Evolutionary conservation across 805 yeast genomes (phyloP).

Genomic region (Zygoascus flipseniorum): DNA sequence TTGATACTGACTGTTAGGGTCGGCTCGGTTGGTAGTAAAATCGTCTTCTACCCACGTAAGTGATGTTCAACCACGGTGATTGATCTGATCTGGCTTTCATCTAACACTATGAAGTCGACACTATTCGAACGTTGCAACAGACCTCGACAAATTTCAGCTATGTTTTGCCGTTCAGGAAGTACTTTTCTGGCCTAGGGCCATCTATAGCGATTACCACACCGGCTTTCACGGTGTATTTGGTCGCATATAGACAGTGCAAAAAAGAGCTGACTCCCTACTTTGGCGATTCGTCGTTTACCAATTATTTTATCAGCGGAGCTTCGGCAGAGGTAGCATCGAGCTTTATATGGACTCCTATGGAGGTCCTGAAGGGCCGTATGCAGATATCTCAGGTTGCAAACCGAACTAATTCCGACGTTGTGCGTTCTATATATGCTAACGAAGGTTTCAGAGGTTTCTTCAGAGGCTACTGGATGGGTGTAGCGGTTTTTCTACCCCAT

Average conservation of each 20-base stretch:
- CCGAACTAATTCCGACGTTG: conserved; percentile 12
- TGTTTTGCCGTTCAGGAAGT: conserved; percentile 30
- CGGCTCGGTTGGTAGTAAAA: conserved; percentile 30
- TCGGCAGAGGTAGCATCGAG: conserved; percentile 33
- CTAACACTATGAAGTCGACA: conserved; percentile 25
- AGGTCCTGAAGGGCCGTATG: conserved; percentile 37
- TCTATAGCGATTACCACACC: conserved; percentile 34
- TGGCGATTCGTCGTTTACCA: conserved; percentile 27
- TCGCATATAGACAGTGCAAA: conserved; percentile 33
- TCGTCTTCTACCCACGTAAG: conserved; percentile 33
- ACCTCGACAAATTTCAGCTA: conserved; percentile 31
- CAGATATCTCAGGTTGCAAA: conserved; percentile 25
- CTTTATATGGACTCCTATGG: conserved; percentile 38
- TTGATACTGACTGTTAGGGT: conserved; percentile 16
- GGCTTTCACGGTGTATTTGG: conserved; percentile 34
- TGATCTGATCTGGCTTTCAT: not conserved
- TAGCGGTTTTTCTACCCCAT: conserved; percentile 35
- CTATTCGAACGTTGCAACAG: conserved; percentile 34
- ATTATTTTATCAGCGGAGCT: conserved; percentile 31
- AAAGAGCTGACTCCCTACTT: conserved; percentile 28
- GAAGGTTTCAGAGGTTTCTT: conserved; percentile 77
- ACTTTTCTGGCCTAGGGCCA: conserved; percentile 35
- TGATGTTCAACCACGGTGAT: not conserved
- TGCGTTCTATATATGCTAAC: conserved; percentile 34
- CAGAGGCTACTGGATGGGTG: conserved; percentile 55